phyloP scores from a whole-genome alignment of 2,329 filamentous ascomycete species.

The Neopestalotiopsis sp. region DNA sequence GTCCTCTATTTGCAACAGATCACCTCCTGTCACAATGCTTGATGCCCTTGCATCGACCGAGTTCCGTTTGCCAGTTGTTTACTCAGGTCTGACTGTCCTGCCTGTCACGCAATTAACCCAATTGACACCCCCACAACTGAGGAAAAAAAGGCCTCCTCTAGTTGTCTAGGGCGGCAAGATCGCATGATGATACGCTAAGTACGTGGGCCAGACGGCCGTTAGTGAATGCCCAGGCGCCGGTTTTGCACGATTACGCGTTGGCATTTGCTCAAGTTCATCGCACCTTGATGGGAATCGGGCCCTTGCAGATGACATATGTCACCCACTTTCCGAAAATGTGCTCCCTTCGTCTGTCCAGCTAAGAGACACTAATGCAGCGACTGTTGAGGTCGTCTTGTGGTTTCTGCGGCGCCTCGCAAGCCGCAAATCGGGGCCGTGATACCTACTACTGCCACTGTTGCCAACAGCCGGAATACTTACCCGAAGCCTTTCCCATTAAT shows the following conservation, averaged over 20 bases:
- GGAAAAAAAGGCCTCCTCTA: neutral
- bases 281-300: neutral
- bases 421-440: neutral
- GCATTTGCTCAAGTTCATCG: neutral
- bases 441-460: neutral
- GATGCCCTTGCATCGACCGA: neutral
- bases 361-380: neutral
- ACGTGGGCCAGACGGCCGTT: neutral
- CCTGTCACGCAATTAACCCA: neutral
- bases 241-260: neutral
- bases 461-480: neutral
- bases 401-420: neutral
- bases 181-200: neutral
- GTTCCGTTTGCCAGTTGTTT: neutral
- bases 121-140: neutral
- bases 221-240: neutral
- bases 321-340: neutral
- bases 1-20: too few relatives aligned
- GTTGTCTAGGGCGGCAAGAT: neutral
- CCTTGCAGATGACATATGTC: neutral
- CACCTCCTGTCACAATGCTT: too few relatives aligned
- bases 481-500: neutral
- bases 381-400: neutral
- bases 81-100: neutral
- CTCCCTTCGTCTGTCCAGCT: neutral